A percentile compares a stretch with the other conserved stretches of the same genome.
phyloP scores from a whole-genome alignment of 768 basidiomycete species.

The Megacollybia marginata region DNA sequence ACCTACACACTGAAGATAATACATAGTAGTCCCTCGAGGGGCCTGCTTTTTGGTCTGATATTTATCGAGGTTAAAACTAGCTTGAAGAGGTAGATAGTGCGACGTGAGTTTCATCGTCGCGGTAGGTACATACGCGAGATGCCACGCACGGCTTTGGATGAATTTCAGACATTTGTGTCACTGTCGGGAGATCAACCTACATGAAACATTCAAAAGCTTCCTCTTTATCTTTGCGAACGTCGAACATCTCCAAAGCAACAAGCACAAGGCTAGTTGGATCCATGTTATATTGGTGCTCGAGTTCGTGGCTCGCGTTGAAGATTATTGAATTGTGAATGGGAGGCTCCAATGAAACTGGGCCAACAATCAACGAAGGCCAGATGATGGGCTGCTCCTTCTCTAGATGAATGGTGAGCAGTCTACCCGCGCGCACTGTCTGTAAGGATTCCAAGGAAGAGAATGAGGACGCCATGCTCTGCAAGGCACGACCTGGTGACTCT shows the following conservation, averaged over 20 bases:
- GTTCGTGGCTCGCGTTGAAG: slow-evolving; percentile 40
- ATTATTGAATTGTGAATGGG: slow-evolving; percentile 42
- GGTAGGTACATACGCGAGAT: slow-evolving; percentile 65
- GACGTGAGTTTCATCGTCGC: slow-evolving; percentile 73
- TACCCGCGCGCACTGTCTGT: slow-evolving; percentile 48
- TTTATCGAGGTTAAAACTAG: slow-evolving; percentile 27
- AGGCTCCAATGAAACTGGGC: slow-evolving; percentile 55
- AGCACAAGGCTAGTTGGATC: slow-evolving; percentile 77
- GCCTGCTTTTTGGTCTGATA: slow-evolving; percentile 25
- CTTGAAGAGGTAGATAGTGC: slow-evolving; percentile 59
- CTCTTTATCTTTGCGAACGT: slow-evolving; percentile 68
- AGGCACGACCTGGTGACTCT: slow-evolving; percentile 47
- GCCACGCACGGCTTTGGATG: slow-evolving; percentile 66
- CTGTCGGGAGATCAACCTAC: slow-evolving; percentile 32
- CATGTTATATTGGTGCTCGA: slow-evolving; percentile 74
- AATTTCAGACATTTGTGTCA: slow-evolving; percentile 2
- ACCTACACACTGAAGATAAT: slow-evolving; percentile 62
- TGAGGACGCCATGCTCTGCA: slow-evolving; percentile 47
- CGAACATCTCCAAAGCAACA: slow-evolving; percentile 61
- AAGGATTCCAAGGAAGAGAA: slow-evolving; percentile 74
- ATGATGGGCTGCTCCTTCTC: slow-evolving; percentile 76
- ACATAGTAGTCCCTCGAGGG: slow-evolving; percentile 44
- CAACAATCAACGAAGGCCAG: slow-evolving; percentile 77
- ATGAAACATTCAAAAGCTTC: slow-evolving; percentile 79
- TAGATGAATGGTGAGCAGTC: slow-evolving; percentile 69